Evolutionary conservation across 495 filamentous ascomycete species (phyloP).

Genomic region (Cladorrhinum samala): DNA sequence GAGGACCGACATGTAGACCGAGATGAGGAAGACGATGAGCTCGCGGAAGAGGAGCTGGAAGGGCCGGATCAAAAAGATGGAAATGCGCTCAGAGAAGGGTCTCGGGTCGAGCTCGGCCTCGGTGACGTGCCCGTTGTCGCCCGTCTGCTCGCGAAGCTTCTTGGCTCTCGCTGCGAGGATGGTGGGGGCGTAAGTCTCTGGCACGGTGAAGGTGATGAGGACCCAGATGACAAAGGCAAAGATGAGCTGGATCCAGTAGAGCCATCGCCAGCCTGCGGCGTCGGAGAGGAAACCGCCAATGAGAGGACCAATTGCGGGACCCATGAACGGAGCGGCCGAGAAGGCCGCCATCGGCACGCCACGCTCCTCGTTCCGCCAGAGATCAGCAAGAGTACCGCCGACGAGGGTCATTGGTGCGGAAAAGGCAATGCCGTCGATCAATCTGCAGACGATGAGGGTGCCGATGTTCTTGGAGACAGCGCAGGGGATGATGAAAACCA

Average conservation of each 20-base stretch:
- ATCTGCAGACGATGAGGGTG: slow-evolving; percentile 65
- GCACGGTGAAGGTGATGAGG: slow-evolving; percentile 71
- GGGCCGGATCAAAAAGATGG: slow-evolving; percentile 61
- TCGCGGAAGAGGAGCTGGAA: slow-evolving; percentile 76
- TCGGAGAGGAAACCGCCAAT: slow-evolving; percentile 69
- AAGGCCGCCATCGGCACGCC: slow-evolving; percentile 86
- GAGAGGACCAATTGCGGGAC: slow-evolving; percentile 67
- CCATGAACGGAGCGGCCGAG: slow-evolving; percentile 70
- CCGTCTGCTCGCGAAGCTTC: slow-evolving; percentile 62
- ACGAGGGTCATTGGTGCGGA: slow-evolving; percentile 79
- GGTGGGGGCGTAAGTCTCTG: slow-evolving; percentile 72
- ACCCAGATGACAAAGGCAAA: slow-evolving; percentile 58
- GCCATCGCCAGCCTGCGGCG: slow-evolving; percentile 69
- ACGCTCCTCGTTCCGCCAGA: slow-evolving; percentile 76
- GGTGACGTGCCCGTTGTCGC: slow-evolving; percentile 58
- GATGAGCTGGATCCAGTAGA: slow-evolving; percentile 81
- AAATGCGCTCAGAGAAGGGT: slow-evolving; percentile 55
- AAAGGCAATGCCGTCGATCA: slow-evolving; percentile 76
- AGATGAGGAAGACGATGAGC: slow-evolving; percentile 71
- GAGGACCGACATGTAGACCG: slow-evolving; percentile 71
- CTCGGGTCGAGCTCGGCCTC: slow-evolving; percentile 67
- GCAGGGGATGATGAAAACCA: slow-evolving; percentile 73
- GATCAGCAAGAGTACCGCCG: slow-evolving; percentile 71
- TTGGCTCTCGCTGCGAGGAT: slow-evolving; percentile 58
- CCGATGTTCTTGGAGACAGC: slow-evolving; percentile 67